A percentile compares a stretch with the other conserved stretches of the same genome.
phyloP scores from a whole-genome alignment of 306 rosid genomes.

The Mimosa pudica region DNA sequence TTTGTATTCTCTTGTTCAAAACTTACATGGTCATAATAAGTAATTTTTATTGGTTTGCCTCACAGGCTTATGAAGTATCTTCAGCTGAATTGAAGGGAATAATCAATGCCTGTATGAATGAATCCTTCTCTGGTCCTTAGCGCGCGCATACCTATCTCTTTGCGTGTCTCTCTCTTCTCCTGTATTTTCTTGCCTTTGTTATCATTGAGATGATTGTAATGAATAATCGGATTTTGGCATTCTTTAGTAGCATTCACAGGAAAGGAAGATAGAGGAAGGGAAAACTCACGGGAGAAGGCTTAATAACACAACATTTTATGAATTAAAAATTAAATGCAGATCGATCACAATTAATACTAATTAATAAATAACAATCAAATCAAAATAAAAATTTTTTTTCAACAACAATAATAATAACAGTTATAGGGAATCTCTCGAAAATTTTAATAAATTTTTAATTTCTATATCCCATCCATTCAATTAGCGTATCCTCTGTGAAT shows the following conservation, averaged over 20 bases:
- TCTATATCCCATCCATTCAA: too few relatives aligned
- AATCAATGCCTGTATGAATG: not conserved
- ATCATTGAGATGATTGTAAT: constrained; percentile 33
- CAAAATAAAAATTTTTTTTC: too few relatives aligned
- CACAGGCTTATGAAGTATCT: constrained; percentile 59
- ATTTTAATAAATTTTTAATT: too few relatives aligned
- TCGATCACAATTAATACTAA: too few relatives aligned
- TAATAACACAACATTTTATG: too few relatives aligned
- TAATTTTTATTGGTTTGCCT: constrained; percentile 7
- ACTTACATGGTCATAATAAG: too few relatives aligned
- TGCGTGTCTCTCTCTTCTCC: not conserved
- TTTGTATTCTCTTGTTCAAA: too few relatives aligned
- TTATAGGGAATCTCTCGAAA: too few relatives aligned
- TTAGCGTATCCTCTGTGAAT: too few relatives aligned
- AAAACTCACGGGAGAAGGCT: not conserved
- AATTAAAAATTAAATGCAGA: too few relatives aligned
- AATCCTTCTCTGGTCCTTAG: constrained; percentile 20
- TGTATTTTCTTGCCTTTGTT: constrained; percentile 3
- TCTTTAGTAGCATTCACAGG: not conserved
- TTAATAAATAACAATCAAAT: too few relatives aligned
- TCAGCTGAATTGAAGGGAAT: constrained; percentile 41
- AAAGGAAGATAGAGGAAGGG: not conserved
- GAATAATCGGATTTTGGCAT: constrained; percentile 23
- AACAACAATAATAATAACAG: too few relatives aligned
- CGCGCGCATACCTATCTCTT: not conserved